Evolutionary conservation across 805 yeast genomes (phyloP).

Genomic region (Kazachstania bromeliacearum): DNA sequence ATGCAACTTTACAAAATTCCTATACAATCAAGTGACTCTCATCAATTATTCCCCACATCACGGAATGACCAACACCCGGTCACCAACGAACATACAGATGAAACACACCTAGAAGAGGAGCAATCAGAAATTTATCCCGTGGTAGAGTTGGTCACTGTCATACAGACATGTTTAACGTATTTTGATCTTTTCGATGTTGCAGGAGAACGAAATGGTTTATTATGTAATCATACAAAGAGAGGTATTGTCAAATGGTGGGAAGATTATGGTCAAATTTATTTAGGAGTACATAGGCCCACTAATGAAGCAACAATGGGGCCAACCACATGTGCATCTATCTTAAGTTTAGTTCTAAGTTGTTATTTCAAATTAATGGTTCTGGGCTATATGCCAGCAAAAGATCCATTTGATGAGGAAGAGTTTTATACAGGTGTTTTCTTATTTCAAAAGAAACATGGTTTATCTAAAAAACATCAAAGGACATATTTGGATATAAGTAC

Average conservation of each 20-base stretch:
- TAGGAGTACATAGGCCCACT: constrained; percentile 23
- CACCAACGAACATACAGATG: not conserved
- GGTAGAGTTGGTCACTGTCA: constrained; percentile 58
- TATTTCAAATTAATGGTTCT: constrained; percentile 54
- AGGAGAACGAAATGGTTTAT: constrained; percentile 68
- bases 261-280: constrained; percentile 41
- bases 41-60: not conserved
- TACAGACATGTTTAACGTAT: constrained; percentile 71
- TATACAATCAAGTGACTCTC: constrained; percentile 8
- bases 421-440: constrained; percentile 59
- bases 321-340: constrained; percentile 63
- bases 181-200: constrained; percentile 59
- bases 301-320: constrained; percentile 53
- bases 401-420: constrained; percentile 68
- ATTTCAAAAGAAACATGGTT: constrained; percentile 64
- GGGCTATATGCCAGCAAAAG: constrained; percentile 57
- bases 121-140: constrained; percentile 42
- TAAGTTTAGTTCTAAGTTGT: constrained; percentile 68
- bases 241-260: constrained; percentile 81
- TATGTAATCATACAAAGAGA: constrained; percentile 66
- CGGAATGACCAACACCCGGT: not conserved
- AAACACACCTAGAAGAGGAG: not conserved
- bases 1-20: constrained; percentile 60
- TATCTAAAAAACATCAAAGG: constrained; percentile 33
- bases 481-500: constrained; percentile 52